A percentile compares a stretch with the other conserved stretches of the same genome.
Evolutionary conservation across 352 stramenopile species (phyloP).

Genomic region (Globisporangium emineosum): DNA sequence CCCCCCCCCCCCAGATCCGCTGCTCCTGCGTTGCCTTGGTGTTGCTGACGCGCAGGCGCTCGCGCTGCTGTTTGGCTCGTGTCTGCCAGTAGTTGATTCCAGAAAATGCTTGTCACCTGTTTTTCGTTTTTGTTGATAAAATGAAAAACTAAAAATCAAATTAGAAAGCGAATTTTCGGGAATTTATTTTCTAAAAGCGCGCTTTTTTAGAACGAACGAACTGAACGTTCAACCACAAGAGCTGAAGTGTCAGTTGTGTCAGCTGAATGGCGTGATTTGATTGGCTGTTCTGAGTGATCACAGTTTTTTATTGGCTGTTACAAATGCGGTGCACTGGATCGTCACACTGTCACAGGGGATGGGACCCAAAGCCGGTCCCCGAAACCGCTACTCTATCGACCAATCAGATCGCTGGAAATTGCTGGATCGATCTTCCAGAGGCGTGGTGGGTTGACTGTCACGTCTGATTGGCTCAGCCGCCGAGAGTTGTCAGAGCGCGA

Average conservation of each 20-base stretch:
- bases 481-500: neutral
- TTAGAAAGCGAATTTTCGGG: neutral
- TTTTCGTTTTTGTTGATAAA: neutral
- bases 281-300: no score
- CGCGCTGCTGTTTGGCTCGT: conserved; percentile 5
- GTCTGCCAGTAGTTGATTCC: neutral
- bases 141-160: neutral
- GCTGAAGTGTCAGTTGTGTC: conserved; percentile 5
- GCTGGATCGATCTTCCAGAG: neutral
- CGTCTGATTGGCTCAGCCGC: neutral
- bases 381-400: neutral
- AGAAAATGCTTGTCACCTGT: neutral
- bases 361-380: neutral
- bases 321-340: neutral
- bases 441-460: neutral
- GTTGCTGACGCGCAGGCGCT: conserved; percentile 4
- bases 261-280: neutral
- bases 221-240: neutral
- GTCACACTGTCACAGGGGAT: neutral
- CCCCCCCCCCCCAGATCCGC: no score
- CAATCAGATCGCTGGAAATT: neutral
- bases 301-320: no score
- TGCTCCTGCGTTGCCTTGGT: neutral
- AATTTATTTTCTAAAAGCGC: neutral
- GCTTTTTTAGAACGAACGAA: neutral